phyloP scores from a whole-genome alignment of 1,139 yeast genomes.

The Geotrichum histeridarum region DNA sequence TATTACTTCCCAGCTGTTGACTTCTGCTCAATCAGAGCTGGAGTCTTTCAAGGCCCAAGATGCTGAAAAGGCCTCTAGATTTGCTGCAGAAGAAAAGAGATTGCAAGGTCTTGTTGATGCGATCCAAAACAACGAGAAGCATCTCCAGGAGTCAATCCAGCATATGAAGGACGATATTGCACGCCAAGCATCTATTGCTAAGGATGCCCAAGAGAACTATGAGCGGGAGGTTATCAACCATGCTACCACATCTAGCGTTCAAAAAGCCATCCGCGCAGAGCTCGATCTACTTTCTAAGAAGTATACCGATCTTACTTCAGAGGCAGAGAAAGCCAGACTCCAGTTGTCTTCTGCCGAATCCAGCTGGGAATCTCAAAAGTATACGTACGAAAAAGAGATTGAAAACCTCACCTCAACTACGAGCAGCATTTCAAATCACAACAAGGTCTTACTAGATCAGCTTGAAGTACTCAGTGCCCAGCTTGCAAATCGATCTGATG shows the following conservation, averaged over 20 bases:
- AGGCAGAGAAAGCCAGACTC: slow-evolving; percentile 35
- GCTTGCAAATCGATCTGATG: slow-evolving; percentile 13
- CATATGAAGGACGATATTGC: slow-evolving; percentile 45
- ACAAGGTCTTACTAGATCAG: slow-evolving; percentile 63
- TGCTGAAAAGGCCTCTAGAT: slow-evolving; percentile 25
- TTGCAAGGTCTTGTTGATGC: slow-evolving; percentile 43
- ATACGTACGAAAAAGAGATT: slow-evolving; percentile 51
- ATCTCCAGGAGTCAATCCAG: slow-evolving; percentile 24
- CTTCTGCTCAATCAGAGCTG: slow-evolving; percentile 22
- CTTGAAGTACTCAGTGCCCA: slow-evolving; percentile 45
- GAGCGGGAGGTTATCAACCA: slow-evolving; percentile 55
- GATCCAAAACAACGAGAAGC: slow-evolving; percentile 41
- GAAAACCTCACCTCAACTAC: slow-evolving; percentile 44
- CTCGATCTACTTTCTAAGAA: slow-evolving; percentile 40
- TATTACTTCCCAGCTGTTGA: slow-evolving; percentile 33
- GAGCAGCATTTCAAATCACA: slow-evolving; percentile 60
- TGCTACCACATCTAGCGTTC: slow-evolving; percentile 48
- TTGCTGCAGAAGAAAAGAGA: slow-evolving; percentile 37
- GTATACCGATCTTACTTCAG: slow-evolving; percentile 38
- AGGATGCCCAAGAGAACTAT: slow-evolving; percentile 52
- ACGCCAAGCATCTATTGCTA: slow-evolving; percentile 48
- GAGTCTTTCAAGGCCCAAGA: slow-evolving; percentile 24
- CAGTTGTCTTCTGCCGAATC: slow-evolving; percentile 39
- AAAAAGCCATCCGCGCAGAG: slow-evolving; percentile 45
- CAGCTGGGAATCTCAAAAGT: slow-evolving; percentile 45